A percentile compares a stretch with the other conserved stretches of the same genome.
Evolutionary conservation across 23 red algal species (phyloP).

Genomic region (Chondrus crispus): DNA sequence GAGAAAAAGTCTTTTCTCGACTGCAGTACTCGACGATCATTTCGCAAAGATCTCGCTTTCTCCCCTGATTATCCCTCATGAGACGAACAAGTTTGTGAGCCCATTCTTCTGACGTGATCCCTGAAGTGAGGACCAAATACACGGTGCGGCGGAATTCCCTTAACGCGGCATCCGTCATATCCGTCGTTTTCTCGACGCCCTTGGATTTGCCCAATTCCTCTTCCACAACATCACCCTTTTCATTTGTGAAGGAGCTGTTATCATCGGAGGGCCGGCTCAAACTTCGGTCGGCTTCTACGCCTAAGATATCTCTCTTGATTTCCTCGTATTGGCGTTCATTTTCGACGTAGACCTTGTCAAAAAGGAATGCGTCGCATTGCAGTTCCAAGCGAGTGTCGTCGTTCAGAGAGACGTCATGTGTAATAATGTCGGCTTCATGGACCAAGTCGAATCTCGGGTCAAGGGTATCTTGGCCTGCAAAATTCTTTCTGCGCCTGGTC

Average conservation of each 20-base stretch:
- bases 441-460: slow-evolving; percentile 69
- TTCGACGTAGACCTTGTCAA: slow-evolving; percentile 74
- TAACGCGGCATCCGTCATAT: slow-evolving; percentile 74
- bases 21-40: slow-evolving; percentile 91
- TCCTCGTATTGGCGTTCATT: slow-evolving; percentile 69
- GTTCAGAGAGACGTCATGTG: slow-evolving; percentile 62
- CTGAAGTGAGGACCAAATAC: slow-evolving; percentile 79
- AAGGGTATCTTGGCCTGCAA: slow-evolving; percentile 27
- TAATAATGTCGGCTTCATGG: slow-evolving; percentile 76
- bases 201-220: neutral
- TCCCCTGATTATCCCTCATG: slow-evolving; percentile 52
- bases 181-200: slow-evolving; percentile 1
- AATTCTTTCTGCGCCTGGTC: slow-evolving; percentile 46
- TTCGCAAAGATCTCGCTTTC: slow-evolving; percentile 62
- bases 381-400: slow-evolving; percentile 61
- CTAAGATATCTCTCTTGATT: slow-evolving; percentile 46
- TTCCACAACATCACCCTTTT: neutral
- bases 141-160: slow-evolving; percentile 87
- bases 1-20: slow-evolving; percentile 75
- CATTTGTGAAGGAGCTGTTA: neutral
- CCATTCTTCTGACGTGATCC: slow-evolving; percentile 73
- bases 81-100: slow-evolving; percentile 81
- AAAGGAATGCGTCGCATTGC: slow-evolving; percentile 68
- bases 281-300: slow-evolving; percentile 3
- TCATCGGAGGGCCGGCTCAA: neutral